Percentiles rank a stretch among this genome's conserved stretches.
Evolutionary conservation across 768 basidiomycete species (phyloP).

Genomic region (Podaxis rugospora): DNA sequence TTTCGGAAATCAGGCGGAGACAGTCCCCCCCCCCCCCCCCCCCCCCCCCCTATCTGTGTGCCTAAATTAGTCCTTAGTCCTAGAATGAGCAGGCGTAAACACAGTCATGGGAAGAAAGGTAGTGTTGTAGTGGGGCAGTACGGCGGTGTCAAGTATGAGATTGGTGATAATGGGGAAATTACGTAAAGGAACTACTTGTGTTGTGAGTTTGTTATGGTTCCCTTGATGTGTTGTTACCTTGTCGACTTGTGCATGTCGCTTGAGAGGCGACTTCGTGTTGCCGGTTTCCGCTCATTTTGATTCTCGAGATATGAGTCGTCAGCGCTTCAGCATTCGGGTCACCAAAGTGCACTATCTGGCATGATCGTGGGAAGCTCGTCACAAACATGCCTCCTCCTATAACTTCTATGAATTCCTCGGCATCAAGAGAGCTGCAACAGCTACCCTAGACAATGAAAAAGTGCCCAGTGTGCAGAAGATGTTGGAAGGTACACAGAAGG

Average conservation of each 20-base stretch:
- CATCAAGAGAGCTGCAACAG: background rate
- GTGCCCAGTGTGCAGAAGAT: background rate
- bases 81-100: background rate
- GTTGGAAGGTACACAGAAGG: background rate
- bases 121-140: conserved; percentile 1
- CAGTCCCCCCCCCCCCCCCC: too few species aligned
- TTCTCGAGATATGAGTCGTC: background rate
- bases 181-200: background rate
- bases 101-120: background rate
- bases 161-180: background rate
- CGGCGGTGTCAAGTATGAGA: background rate
- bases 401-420: background rate
- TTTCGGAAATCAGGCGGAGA: too few species aligned
- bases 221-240: background rate
- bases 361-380: too few species aligned
- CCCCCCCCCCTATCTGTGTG: too few species aligned
- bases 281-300: background rate
- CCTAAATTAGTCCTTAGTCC: background rate
- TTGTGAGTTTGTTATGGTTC: background rate
- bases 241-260: background rate
- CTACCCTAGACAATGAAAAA: background rate
- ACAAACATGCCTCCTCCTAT: too few species aligned
- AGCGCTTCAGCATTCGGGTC: background rate
- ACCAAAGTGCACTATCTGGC: background rate
- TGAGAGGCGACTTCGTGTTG: background rate